Evolutionary conservation across 306 rosid genomes (phyloP), one percentile per base, ranked within the genome.

Genomic region (Hippophae tibetana): DNA sequence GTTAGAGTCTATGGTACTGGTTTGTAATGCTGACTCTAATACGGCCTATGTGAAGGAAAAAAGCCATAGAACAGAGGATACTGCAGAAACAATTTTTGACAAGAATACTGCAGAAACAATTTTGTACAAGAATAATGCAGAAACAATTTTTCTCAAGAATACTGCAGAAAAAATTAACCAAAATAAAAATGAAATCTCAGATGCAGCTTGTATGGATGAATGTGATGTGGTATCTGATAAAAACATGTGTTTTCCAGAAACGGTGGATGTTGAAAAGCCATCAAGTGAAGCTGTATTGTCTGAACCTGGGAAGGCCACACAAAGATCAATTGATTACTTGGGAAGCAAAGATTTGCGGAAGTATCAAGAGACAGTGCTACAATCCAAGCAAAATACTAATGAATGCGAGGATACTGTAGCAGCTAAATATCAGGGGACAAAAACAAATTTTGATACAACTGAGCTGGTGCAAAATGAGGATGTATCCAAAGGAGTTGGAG

Each of bases 401-500:
- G 83, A 72, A 64, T 70, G 62, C 64, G 71, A 55, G 43, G 83
- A 57, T 60, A 65, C 74, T 18, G 74, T 68, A 46, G 60, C 53
- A 8, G 18, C 58, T 54, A 40, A 57, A 62, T 67, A 63, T 51
- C 80, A 62, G 43, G 70, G 73, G 77, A 69, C 71, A 2, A 85
- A 67, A 43, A 76, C 70, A 73, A 70, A 73, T 60, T 66, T 74
- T 47, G 63, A 72, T 64, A 77, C 69, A 51, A 44, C 71, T 43
- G 89, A 83, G 57, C 59, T 58, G 3, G 77, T 63, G 61, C 75
- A 44, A 59, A 64, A 65, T 38, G 47, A 57, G 27, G 80, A 74
- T 70, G 56, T 76, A 58, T 60, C 83, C 43, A 71, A 71, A 67
- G 71, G 52, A 31, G 72, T 76, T 61, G 54, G 66, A 57, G 67